Conservation (phyloP, 164 flowering plant species). For the Macadamia integrifolia region DNA sequence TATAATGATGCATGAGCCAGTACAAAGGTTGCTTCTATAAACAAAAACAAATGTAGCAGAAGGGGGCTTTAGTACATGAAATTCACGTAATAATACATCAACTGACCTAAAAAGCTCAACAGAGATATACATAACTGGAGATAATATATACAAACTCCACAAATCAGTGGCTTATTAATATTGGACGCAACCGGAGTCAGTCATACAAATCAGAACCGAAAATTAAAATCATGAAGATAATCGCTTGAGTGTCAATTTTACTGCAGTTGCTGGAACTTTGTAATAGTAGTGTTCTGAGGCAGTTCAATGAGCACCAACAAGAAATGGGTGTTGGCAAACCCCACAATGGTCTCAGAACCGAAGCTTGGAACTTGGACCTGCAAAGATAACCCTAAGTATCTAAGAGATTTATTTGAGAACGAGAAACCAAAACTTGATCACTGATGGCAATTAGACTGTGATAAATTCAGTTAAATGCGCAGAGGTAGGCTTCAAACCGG, state of each 20-base stretch:
- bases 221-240: neutral
- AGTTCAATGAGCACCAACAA: slow-evolving; percentile 72
- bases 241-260: neutral
- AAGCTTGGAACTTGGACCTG: slow-evolving; percentile 84
- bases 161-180: neutral
- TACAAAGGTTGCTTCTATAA: too few relatives aligned
- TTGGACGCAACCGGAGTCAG: neutral
- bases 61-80: neutral
- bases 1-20: too few relatives aligned
- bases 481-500: slow-evolving; percentile 46
- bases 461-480: too few relatives aligned
- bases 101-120: too few relatives aligned
- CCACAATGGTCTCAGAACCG: slow-evolving; percentile 96
- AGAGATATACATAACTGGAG: too few relatives aligned
- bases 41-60: neutral
- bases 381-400: slow-evolving; percentile 3
- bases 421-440: too few relatives aligned
- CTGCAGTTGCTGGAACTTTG: neutral
- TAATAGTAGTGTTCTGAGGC: too few relatives aligned
- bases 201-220: neutral
- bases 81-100: too few relatives aligned
- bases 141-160: neutral
- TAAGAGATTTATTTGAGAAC: neutral
- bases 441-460: too few relatives aligned
- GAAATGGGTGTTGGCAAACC: slow-evolving; percentile 95